Evolutionary conservation across 2,329 filamentous ascomycete genomes (phyloP).

Genomic region (Ophiostoma triangulosporum): DNA sequence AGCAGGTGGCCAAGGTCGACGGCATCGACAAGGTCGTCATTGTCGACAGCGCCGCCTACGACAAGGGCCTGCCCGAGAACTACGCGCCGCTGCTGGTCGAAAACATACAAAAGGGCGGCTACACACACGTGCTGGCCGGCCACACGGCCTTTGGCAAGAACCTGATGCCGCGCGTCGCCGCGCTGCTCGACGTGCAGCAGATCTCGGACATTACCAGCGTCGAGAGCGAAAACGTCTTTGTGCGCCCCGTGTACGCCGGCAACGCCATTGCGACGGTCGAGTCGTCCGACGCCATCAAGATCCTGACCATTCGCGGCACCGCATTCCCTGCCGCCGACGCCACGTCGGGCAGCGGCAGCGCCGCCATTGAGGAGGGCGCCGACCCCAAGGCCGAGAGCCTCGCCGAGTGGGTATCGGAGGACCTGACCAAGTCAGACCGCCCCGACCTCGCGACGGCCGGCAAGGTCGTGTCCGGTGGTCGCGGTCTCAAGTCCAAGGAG

Average conservation of each 20-base stretch:
- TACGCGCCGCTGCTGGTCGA: slow-evolving; percentile 86
- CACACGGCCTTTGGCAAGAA: slow-evolving; percentile 97
- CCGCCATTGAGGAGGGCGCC: slow-evolving; percentile 66
- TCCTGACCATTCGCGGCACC: slow-evolving; percentile 86
- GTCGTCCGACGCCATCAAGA: slow-evolving; percentile 70
- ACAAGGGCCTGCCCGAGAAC: slow-evolving; percentile 88
- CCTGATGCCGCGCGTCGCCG: slow-evolving; percentile 79
- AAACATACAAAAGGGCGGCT: slow-evolving; percentile 92
- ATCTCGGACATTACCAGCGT: slow-evolving; percentile 84
- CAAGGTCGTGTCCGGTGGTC: slow-evolving; percentile 83
- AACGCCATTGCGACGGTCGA: slow-evolving; percentile 96
- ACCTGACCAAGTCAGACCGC: slow-evolving; percentile 83
- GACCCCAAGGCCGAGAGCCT: slow-evolving; percentile 65
- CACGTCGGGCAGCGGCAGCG: slow-evolving; percentile 43
- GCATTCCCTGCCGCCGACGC: slow-evolving; percentile 67
- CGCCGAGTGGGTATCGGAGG: slow-evolving; percentile 87
- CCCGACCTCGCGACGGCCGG: slow-evolving; percentile 84
- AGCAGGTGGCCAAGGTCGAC: slow-evolving; percentile 75
- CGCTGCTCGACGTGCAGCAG: slow-evolving; percentile 82
- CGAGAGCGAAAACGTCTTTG: slow-evolving; percentile 84
- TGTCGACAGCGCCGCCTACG: slow-evolving; percentile 80
- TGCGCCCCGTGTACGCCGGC: slow-evolving; percentile 92
- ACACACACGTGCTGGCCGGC: slow-evolving; percentile 79
- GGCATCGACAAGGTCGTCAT: slow-evolving; percentile 85
- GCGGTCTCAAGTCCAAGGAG: slow-evolving; percentile 93